Conservation (phyloP, 2,329 filamentous ascomycete species). For the Claviceps pazoutovae region DNA sequence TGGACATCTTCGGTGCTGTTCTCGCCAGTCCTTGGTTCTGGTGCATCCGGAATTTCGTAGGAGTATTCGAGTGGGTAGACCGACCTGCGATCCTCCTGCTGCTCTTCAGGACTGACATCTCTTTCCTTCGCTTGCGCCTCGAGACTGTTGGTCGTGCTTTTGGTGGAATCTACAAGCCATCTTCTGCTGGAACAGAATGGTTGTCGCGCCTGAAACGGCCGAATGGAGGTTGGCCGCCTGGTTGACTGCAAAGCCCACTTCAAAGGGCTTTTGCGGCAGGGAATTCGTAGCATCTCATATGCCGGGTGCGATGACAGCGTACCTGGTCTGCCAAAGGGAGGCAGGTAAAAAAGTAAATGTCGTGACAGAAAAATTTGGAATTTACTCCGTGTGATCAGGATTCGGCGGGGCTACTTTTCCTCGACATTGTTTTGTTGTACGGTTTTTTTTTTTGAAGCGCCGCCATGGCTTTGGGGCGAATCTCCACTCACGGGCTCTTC, state of each 20-base stretch:
- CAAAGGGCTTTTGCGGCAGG: conserved; percentile 9
- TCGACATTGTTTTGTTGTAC: no score
- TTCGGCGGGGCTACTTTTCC: no score
- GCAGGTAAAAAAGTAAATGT: background rate
- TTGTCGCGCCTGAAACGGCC: background rate
- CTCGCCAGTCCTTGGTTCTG: background rate
- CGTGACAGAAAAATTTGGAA: no score
- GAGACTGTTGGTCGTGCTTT: background rate
- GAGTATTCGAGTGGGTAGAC: background rate
- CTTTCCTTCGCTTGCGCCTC: background rate
- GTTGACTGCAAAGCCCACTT: background rate
- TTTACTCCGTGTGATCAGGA: no score
- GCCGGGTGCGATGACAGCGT: conserved; percentile 1
- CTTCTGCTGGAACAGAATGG: conserved; percentile 1
- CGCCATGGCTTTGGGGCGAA: no score
- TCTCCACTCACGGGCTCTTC: no score
- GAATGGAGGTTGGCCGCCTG: background rate
- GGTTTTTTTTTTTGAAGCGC: no score
- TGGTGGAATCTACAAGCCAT: background rate
- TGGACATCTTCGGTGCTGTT: background rate
- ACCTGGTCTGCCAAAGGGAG: background rate
- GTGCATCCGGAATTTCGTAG: background rate
- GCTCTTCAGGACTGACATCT: background rate
- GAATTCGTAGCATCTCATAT: conserved; percentile 17
- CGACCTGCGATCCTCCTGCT: background rate